These are phyloP conservation scores for Tieghemostelium lacteum DNA, from an alignment of 78 protist species.

Conservation along the genomic window DNA sequence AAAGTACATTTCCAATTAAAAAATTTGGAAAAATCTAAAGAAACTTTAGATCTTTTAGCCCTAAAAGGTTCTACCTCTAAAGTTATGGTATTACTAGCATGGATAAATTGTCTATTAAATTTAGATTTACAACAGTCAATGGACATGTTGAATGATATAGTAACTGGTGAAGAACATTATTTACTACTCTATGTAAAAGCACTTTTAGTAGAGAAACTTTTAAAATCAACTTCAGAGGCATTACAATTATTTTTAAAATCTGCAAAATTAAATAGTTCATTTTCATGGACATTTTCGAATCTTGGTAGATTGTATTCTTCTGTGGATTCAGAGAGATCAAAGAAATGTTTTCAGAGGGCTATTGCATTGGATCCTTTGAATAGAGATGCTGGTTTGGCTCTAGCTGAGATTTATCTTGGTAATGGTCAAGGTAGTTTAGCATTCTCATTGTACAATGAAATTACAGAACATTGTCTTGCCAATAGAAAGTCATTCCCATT, in stretches of 20 bases:
- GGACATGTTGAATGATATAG: no score
- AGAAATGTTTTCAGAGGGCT: conserved; percentile 75
- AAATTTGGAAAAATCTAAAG: conserved; percentile 17
- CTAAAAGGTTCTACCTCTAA: neutral
- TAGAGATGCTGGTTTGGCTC: conserved; percentile 42
- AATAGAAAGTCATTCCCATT: conserved; percentile 21
- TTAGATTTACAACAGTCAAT: no score
- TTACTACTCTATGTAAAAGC: conserved; percentile 6
- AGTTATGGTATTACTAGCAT: neutral
- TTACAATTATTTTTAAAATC: conserved; percentile 25
- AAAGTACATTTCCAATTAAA: neutral
- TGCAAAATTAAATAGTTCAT: conserved; percentile 48
- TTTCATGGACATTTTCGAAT: conserved; percentile 38
- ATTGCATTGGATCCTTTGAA: conserved; percentile 65
- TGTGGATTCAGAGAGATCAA: conserved; percentile 55
- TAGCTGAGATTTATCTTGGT: conserved; percentile 16
- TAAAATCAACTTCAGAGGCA: neutral
- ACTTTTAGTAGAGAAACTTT: neutral
- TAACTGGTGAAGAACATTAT: no score
- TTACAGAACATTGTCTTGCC: conserved; percentile 19
- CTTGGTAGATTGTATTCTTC: conserved; percentile 27
- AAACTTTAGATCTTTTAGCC: neutral
- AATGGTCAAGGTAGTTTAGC: conserved; percentile 34
- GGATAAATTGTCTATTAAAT: no score
- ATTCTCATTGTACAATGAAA: conserved; percentile 40